Evolutionary conservation across 164 flowering plant genomes (phyloP).

Genomic region (Echeveria elegans): DNA sequence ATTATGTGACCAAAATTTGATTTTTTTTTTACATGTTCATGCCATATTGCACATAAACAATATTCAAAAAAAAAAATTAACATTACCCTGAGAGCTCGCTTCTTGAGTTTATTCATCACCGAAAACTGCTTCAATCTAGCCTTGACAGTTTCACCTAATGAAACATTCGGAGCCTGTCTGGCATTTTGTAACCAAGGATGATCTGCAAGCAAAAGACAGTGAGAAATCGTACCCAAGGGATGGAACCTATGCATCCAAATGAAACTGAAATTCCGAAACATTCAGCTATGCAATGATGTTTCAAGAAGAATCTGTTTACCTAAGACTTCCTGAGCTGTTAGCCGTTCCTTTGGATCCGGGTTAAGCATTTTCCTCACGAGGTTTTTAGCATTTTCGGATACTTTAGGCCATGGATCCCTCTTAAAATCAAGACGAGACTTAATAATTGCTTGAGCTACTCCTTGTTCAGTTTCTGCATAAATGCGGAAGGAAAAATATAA

Average conservation of each 20-base stretch:
- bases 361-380: constrained; percentile 18
- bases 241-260: too few relatives aligned
- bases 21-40: too few relatives aligned
- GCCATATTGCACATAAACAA: too few relatives aligned
- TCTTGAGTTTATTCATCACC: constrained; percentile 22
- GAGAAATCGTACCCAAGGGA: too few relatives aligned
- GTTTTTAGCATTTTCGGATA: constrained; percentile 7
- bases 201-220: constrained; percentile 6
- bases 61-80: neutral
- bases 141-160: constrained; percentile 19
- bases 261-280: too few relatives aligned
- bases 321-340: constrained; percentile 15
- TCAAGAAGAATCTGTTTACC: neutral
- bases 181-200: constrained; percentile 26
- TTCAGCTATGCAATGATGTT: too few relatives aligned
- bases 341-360: constrained; percentile 14
- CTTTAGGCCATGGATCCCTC: constrained; percentile 11
- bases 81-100: constrained; percentile 18
- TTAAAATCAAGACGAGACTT: constrained; percentile 13
- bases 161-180: constrained; percentile 18
- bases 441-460: constrained; percentile 20
- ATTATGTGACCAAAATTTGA: too few relatives aligned
- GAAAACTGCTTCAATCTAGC: constrained; percentile 21
- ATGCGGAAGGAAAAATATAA: neutral
- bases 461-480: constrained; percentile 16